A percentile compares a stretch with the other conserved stretches of the same genome.
phyloP scores from a whole-genome alignment of 139 green algal species.

The Picochlorum sp. region DNA sequence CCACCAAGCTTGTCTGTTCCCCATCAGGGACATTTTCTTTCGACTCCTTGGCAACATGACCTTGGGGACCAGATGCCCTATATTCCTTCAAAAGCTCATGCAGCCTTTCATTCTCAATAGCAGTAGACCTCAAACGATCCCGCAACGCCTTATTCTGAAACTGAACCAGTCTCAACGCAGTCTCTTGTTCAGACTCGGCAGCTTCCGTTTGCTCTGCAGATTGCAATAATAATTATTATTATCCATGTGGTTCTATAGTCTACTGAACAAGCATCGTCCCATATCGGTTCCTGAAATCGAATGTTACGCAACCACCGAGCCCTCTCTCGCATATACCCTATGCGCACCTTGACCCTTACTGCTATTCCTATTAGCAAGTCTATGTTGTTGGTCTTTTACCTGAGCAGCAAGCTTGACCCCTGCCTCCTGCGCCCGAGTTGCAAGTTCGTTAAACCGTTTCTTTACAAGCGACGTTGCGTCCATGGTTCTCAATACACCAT shows the following conservation, averaged over 20 bases:
- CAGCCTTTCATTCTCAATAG: constrained; percentile 9
- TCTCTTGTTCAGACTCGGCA: constrained; percentile 5
- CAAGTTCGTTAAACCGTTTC: constrained; percentile 3
- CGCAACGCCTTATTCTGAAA: constrained; percentile 10
- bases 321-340: not conserved
- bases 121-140: constrained; percentile 4
- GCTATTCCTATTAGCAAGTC: not conserved
- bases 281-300: no score
- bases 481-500: not conserved
- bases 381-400: constrained; percentile 8
- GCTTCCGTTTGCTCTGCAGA: no score
- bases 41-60: no score
- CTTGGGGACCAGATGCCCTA: not conserved
- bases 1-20: not conserved
- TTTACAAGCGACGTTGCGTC: not conserved
- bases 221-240: no score
- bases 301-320: no score
- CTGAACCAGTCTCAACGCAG: constrained; percentile 6
- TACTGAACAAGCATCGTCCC: no score
- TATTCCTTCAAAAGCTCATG: constrained; percentile 1
- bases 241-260: no score
- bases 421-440: constrained; percentile 4
- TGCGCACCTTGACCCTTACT: not conserved
- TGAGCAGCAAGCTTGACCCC: constrained; percentile 7
- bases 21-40: no score